phyloP scores from a whole-genome alignment of 2,329 filamentous ascomycete genomes.

The Lizonia empirigonia region DNA sequence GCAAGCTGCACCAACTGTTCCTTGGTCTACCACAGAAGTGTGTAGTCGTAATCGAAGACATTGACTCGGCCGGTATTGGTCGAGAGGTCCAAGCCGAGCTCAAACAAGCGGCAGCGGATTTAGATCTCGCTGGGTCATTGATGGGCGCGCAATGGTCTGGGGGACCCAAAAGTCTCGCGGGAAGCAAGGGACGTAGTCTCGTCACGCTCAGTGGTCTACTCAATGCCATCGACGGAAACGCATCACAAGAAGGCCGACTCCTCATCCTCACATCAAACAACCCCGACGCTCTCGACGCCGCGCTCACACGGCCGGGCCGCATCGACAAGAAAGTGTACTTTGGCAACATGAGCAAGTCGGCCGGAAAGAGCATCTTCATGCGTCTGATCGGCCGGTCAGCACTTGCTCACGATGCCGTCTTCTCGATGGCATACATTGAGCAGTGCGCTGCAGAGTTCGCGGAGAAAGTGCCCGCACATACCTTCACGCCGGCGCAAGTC shows the following conservation, averaged over 20 bases:
- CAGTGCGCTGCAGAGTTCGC: conserved; percentile 33
- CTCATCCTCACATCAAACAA: conserved; percentile 84
- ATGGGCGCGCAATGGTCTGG: conserved; percentile 15
- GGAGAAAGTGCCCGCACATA: conserved; percentile 32
- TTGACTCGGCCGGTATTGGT: conserved; percentile 43
- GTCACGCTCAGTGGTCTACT: conserved; percentile 70
- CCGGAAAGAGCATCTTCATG: conserved; percentile 36
- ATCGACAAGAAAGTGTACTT: conserved; percentile 83
- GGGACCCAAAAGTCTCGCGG: background rate
- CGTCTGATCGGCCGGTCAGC: conserved; percentile 38
- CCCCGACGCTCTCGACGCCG: conserved; percentile 73
- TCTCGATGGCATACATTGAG: conserved; percentile 29
- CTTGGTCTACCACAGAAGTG: conserved; percentile 44
- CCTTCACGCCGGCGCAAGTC: conserved; percentile 41
- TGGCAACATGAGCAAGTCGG: conserved; percentile 29
- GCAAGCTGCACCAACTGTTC: conserved; percentile 41
- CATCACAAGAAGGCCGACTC: conserved; percentile 76
- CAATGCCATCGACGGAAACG: conserved; percentile 83
- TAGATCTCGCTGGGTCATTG: conserved; percentile 2
- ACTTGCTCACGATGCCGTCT: conserved; percentile 23
- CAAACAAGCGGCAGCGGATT: background rate
- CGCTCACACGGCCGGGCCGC: conserved; percentile 73
- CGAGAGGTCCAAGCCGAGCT: conserved; percentile 21
- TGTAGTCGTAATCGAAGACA: conserved; percentile 52
- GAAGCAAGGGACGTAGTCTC: conserved; percentile 18